Percentiles rank a stretch among this genome's conserved stretches.
These are phyloP conservation scores for Sideroxylon spinosum DNA, from an alignment of 179 eudicot species.

Conservation along the genomic window DNA sequence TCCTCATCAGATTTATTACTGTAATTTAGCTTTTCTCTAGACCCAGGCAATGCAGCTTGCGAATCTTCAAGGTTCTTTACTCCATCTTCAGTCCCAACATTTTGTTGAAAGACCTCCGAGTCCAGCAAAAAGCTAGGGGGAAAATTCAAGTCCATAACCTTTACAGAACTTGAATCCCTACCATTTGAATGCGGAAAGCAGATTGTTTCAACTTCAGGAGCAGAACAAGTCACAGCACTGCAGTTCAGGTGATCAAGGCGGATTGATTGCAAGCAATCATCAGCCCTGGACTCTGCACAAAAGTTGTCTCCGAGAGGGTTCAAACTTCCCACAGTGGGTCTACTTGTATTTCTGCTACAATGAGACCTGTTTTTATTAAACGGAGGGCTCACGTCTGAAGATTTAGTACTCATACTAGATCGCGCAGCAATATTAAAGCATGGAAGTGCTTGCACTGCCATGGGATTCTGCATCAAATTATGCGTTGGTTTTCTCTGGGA, in stretches of 20 bases:
- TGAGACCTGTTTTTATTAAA: not conserved
- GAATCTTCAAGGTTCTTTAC: conserved; percentile 13
- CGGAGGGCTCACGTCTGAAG: not conserved
- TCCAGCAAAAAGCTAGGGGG: conserved; percentile 21
- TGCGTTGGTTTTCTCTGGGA: conserved; percentile 13
- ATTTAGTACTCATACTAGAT: conserved; percentile 21
- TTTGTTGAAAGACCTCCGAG: not conserved
- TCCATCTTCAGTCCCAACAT: not conserved
- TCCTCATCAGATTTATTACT: not conserved
- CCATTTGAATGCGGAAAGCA: conserved; percentile 10
- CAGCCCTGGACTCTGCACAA: not conserved
- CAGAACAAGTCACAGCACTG: not conserved
- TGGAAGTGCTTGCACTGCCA: conserved; percentile 40
- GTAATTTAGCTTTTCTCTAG: conserved; percentile 11
- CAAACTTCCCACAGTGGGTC: not conserved
- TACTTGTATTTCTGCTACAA: not conserved
- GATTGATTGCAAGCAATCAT: not conserved
- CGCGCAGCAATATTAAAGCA: conserved; percentile 13
- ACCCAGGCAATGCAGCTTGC: not conserved
- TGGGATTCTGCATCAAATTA: conserved; percentile 15
- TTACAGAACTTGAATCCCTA: conserved; percentile 11
- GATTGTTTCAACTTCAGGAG: not conserved
- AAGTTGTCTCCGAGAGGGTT: not conserved
- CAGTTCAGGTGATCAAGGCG: not conserved
- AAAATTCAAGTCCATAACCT: conserved; percentile 30